Evolutionary conservation across 495 filamentous ascomycete species (phyloP).

Genomic region (Evernia prunastri): DNA sequence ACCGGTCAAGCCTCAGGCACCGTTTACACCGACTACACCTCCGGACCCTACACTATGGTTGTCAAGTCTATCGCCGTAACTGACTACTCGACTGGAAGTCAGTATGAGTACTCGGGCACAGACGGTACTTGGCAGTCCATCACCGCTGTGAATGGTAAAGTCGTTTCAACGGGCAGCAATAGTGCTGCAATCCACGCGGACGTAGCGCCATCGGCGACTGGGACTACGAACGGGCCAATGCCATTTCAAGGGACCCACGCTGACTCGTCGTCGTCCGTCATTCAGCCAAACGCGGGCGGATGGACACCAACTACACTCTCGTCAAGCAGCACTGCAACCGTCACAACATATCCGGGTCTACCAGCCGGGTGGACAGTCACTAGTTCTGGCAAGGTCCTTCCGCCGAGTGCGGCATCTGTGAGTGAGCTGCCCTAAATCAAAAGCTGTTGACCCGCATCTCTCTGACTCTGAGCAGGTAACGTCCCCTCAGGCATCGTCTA

Average conservation of each 20-base stretch:
- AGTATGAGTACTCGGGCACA: conserved; percentile 71
- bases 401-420: conserved; percentile 42
- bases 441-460: conserved; percentile 17
- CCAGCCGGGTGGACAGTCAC: conserved; percentile 72
- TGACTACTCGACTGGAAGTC: conserved; percentile 84
- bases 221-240: conserved; percentile 49
- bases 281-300: conserved; percentile 53
- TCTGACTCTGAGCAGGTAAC: conserved; percentile 43
- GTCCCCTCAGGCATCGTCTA: conserved; percentile 39
- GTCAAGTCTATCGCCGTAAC: conserved; percentile 68
- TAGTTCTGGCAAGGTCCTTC: conserved; percentile 53
- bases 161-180: conserved; percentile 47
- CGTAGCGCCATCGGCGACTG: conserved; percentile 44
- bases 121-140: conserved; percentile 78
- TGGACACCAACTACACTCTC: conserved; percentile 47
- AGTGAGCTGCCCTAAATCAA: conserved; percentile 41
- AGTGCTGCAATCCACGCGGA: conserved; percentile 27
- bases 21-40: conserved; percentile 42
- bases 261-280: conserved; percentile 41
- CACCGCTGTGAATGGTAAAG: conserved; percentile 60
- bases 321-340: conserved; percentile 36
- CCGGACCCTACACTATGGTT: conserved; percentile 80
- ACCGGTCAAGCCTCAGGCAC: conserved; percentile 60
- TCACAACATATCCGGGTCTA: conserved; percentile 45
- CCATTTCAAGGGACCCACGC: conserved; percentile 61